phyloP scores from a whole-genome alignment of 331 rosid species.

The Quercus phellos region DNA sequence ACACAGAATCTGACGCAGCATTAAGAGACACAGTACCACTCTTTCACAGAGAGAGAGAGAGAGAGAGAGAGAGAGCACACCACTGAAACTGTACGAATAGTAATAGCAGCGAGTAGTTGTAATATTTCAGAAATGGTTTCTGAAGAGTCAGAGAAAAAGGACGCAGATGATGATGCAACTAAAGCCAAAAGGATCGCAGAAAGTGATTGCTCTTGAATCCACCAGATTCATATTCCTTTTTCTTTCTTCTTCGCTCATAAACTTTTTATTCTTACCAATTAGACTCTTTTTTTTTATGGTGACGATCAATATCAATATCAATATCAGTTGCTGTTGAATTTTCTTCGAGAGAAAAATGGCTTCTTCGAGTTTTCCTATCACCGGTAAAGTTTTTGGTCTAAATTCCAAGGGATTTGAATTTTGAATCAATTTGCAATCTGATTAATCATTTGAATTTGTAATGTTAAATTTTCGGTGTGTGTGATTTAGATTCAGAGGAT shows the following conservation, averaged over 20 bases:
- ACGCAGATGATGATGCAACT: not conserved
- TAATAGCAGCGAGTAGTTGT: not conserved
- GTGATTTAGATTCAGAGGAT: conserved; percentile 60
- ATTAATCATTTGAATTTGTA: too few relatives aligned
- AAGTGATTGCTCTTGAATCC: not conserved
- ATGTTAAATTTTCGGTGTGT: not conserved
- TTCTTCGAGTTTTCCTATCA: conserved; percentile 47
- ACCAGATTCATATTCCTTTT: not conserved
- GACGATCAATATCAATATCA: not conserved
- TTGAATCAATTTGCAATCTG: too few relatives aligned
- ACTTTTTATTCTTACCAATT: not conserved
- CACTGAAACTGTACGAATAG: not conserved
- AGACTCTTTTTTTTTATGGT: conserved; percentile 8
- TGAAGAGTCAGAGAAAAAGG: conserved; percentile 3
- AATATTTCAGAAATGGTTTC: not conserved
- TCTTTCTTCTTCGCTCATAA: too few relatives aligned
- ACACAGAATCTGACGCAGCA: not conserved
- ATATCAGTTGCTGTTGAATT: not conserved
- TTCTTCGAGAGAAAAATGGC: conserved; percentile 38
- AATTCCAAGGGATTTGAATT: not conserved
- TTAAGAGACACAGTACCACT: not conserved
- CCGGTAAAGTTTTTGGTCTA: conserved; percentile 37
- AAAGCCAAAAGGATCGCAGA: not conserved
- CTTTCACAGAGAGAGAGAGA: not conserved
- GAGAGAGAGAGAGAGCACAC: too few relatives aligned